Conservation (phyloP, 208 protist genomes). For the Acanthamoeba culbertsoni region DNA sequence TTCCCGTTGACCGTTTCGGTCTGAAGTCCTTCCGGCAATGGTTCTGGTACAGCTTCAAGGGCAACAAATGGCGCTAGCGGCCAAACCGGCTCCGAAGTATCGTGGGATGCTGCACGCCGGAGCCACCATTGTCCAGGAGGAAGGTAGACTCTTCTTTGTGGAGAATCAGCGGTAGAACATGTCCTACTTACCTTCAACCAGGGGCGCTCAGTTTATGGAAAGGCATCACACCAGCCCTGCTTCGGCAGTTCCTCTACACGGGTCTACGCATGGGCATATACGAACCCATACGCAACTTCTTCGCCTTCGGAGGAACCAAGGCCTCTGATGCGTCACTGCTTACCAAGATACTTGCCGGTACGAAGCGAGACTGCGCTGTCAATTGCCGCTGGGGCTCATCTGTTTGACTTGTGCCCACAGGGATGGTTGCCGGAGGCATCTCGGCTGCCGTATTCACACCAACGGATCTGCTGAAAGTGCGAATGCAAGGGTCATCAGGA, state of each 20-base stretch:
- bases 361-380: background rate
- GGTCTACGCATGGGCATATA: slow-evolving; percentile 60
- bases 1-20: background rate
- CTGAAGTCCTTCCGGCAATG: background rate
- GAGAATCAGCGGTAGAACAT: background rate
- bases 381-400: background rate
- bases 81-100: background rate
- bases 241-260: slow-evolving; percentile 62
- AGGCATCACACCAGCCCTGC: slow-evolving; percentile 47
- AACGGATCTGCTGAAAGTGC: slow-evolving; percentile 71
- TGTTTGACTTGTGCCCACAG: background rate
- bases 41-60: background rate
- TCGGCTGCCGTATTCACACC: slow-evolving; percentile 67
- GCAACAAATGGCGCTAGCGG: background rate
- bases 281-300: slow-evolving; percentile 57
- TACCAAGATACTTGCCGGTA: slow-evolving; percentile 61
- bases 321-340: background rate
- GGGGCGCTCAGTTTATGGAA: slow-evolving; percentile 52
- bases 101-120: slow-evolving; percentile 26
- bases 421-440: slow-evolving; percentile 49
- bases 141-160: background rate
- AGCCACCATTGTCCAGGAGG: slow-evolving; percentile 29
- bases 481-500: slow-evolving; percentile 63
- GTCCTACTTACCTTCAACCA: background rate
- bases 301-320: slow-evolving; percentile 34